These are phyloP conservation scores for Chalaropsis thielavioides DNA, from an alignment of 2,329 filamentous ascomycete genomes.

Conservation along the genomic window DNA sequence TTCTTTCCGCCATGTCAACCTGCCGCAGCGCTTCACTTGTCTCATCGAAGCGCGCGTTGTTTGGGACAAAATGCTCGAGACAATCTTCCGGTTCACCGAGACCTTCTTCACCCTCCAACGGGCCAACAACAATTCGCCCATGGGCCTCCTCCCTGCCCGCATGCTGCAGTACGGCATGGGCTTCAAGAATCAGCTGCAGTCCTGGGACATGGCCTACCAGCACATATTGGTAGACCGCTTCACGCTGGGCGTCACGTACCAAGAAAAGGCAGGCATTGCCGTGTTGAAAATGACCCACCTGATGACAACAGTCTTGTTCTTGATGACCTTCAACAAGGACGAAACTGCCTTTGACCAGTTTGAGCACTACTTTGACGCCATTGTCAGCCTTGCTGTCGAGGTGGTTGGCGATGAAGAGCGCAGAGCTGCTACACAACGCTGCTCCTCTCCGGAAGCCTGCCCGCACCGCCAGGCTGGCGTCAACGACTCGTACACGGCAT, in stretches of 20 bases:
- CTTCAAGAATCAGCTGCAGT: constrained; percentile 37
- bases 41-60: constrained; percentile 41
- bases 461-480: constrained; percentile 28
- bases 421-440: constrained; percentile 33
- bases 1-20: not conserved
- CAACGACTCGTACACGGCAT: constrained; percentile 30
- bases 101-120: constrained; percentile 30
- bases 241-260: constrained; percentile 34
- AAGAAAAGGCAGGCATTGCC: constrained; percentile 45
- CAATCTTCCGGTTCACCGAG: constrained; percentile 45
- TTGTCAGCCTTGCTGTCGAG: constrained; percentile 44
- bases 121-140: constrained; percentile 35
- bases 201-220: constrained; percentile 43
- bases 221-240: constrained; percentile 37
- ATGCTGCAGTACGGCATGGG: constrained; percentile 34
- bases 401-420: constrained; percentile 45
- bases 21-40: constrained; percentile 34
- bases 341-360: constrained; percentile 46
- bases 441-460: constrained; percentile 32
- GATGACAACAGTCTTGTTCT: constrained; percentile 42
- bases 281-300: constrained; percentile 49
- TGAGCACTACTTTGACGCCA: constrained; percentile 35
- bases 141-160: constrained; percentile 36
- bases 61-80: constrained; percentile 43
- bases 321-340: constrained; percentile 45